Evolutionary conservation across 2,329 filamentous ascomycete species (phyloP).

Genomic region (Rhinocladiella similis): DNA sequence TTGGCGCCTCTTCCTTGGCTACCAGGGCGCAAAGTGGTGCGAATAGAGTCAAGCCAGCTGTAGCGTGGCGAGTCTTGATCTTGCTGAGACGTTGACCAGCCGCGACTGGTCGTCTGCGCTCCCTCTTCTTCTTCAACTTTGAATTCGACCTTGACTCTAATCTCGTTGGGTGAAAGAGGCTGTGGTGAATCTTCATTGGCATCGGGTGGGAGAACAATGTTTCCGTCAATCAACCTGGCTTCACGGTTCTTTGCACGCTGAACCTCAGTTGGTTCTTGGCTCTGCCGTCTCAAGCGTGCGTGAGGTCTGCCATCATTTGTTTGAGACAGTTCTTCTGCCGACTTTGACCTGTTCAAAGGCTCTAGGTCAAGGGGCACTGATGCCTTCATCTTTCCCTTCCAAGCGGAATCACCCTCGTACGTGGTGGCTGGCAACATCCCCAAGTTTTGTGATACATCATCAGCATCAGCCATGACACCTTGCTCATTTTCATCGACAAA

Average conservation of each 20-base stretch:
- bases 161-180: neutral
- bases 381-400: too few relatives aligned
- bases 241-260: conserved; percentile 22
- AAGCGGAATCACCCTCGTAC: too few relatives aligned
- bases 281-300: conserved; percentile 9
- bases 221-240: conserved; percentile 25
- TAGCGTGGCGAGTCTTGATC: conserved; percentile 18
- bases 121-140: conserved; percentile 5
- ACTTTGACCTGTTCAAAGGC: neutral
- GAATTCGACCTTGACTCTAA: neutral
- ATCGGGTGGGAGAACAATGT: conserved; percentile 13
- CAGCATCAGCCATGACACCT: neutral
- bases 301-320: conserved; percentile 7
- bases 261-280: conserved; percentile 12
- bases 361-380: neutral
- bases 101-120: conserved; percentile 7
- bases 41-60: conserved; percentile 22
- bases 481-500: neutral
- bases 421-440: too few relatives aligned
- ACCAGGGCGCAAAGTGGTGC: conserved; percentile 18
- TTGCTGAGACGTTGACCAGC: conserved; percentile 18
- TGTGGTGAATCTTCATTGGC: conserved; percentile 15
- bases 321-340: conserved; percentile 4
- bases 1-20: conserved; percentile 12
- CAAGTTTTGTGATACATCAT: neutral